A percentile compares a stretch with the other conserved stretches of the same genome.
These are phyloP conservation scores for Dothidotthia symphoricarpi DNA, from an alignment of 2,329 filamentous ascomycete genomes.

Conservation along the genomic window DNA sequence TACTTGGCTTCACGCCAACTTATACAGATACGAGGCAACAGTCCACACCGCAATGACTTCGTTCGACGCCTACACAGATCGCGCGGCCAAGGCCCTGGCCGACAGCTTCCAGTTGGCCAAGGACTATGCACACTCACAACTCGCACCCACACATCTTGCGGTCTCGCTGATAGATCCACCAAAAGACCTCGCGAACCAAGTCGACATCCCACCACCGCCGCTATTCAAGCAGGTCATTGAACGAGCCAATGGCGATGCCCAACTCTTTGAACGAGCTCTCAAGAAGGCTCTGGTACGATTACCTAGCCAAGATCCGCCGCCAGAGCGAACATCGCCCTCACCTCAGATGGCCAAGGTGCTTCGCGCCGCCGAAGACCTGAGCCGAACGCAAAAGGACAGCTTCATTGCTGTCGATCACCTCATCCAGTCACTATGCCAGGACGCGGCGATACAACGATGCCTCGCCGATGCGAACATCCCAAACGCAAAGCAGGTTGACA, in stretches of 20 bases:
- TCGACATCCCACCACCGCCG: conserved; percentile 63
- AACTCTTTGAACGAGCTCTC: conserved; percentile 80
- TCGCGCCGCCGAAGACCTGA: conserved; percentile 79
- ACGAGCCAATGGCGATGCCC: conserved; percentile 86
- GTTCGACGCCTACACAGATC: conserved; percentile 89
- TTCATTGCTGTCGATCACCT: conserved; percentile 95
- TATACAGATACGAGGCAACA: conserved; percentile 12
- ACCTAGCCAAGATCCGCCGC: conserved; percentile 91
- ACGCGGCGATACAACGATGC: conserved; percentile 67
- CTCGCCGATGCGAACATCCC: conserved; percentile 87
- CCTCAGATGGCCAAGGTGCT: conserved; percentile 80
- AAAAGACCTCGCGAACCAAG: conserved; percentile 67
- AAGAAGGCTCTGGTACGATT: conserved; percentile 90
- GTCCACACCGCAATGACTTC: conserved; percentile 60
- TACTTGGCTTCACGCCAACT: conserved; percentile 18
- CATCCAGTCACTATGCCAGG: conserved; percentile 80
- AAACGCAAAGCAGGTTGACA: conserved; percentile 84
- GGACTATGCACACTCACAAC: conserved; percentile 87
- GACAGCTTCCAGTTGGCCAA: conserved; percentile 85
- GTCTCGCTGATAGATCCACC: conserved; percentile 76
- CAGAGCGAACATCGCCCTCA: conserved; percentile 80
- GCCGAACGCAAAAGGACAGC: conserved; percentile 96
- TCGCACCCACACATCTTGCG: conserved; percentile 86
- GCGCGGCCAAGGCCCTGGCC: conserved; percentile 83
- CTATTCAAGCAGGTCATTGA: conserved; percentile 94